Base-by-base conservation (phyloP, 1,284 basidiomycete genomes). In the Leccinum fallax region DNA sequence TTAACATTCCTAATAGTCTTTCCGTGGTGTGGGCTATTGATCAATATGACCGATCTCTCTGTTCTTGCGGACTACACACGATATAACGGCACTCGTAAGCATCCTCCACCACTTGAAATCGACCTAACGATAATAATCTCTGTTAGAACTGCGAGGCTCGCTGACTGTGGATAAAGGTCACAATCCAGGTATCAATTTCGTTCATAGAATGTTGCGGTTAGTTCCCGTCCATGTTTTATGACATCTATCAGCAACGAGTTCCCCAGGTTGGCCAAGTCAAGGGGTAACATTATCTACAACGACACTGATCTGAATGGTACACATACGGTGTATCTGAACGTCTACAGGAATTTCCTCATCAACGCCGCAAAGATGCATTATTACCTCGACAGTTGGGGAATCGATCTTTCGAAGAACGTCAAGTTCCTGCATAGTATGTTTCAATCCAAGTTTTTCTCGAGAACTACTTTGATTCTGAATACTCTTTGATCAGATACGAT, bases 281-380 rank as follows among this genome's bases (percentile, higher is more conserved):
- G 85, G 68, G 83, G 82, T 60, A 91, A 94, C 69, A 80, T 87
- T 38, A 85, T 95, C 62, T 96, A 85, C 75, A 87, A 84, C 55
- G 96, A 98, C 74, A 84, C 85, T 2, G 70, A 71, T 7, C 81
- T 97, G 65, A 98, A 97, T 74, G 78, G 84, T 2, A 67, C 77
- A 28, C 68, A 80, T 36, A 84, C 83, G 0, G 87, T 93, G 3
- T 86, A 92, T 73, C 73, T 86, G 40, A 99, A 98, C 73, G 80
- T 97, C 9, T 95, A 95, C 72, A 88, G 95, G 74, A 92, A 89
- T 69, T 92, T 96, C 70, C 77, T 93, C n/a, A 75, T 97, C 26
- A 84, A 88, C 1, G 93, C 93, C 1, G 89, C 96, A 81, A 98
- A 95, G 78, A 91, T 95, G 81, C 87, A 93, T 57, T 83, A 86